phyloP scores from a whole-genome alignment of 306 rosid species.

The Pyrus bretschneideri region DNA sequence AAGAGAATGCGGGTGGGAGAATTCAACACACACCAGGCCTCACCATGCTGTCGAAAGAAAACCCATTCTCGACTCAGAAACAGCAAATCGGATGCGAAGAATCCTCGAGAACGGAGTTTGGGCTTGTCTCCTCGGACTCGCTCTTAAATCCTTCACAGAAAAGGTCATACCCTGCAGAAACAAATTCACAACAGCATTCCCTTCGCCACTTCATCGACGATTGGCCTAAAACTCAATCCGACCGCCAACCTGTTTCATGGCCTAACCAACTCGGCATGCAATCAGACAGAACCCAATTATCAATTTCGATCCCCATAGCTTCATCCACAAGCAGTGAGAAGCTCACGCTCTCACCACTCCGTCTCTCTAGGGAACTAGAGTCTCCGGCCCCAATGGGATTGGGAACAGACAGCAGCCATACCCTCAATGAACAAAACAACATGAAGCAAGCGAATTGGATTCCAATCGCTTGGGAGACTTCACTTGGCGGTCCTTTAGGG shows the following conservation, averaged over 20 bases:
- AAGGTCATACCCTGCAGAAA: conserved; percentile 18
- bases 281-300: conserved; percentile 60
- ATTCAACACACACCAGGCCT: conserved; percentile 39
- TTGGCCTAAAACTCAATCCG: conserved; percentile 50
- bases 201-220: conserved; percentile 69
- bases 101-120: conserved; percentile 55
- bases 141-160: conserved; percentile 65
- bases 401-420: conserved; percentile 30
- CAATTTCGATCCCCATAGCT: conserved; percentile 55
- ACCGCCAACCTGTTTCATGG: conserved; percentile 38
- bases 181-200: conserved; percentile 45
- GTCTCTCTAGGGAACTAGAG: conserved; percentile 51
- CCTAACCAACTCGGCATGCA: conserved; percentile 35
- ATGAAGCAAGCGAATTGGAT: conserved; percentile 58
- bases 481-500: conserved; percentile 90
- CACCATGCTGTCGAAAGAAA: conserved; percentile 46
- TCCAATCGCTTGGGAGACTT: conserved; percentile 74
- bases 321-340: conserved; percentile 55
- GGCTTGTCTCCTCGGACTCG: conserved; percentile 56
- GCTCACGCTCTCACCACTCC: conserved; percentile 56
- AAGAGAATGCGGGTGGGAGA: conserved; percentile 48
- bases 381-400: conserved; percentile 50
- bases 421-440: conserved; percentile 21
- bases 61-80: conserved; percentile 37
- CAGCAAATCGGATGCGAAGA: conserved; percentile 44